Percentiles rank a stretch among this genome's conserved stretches.
Evolutionary conservation across 2,329 filamentous ascomycete genomes (phyloP).

Genomic region (Cryphonectria nitschkei): DNA sequence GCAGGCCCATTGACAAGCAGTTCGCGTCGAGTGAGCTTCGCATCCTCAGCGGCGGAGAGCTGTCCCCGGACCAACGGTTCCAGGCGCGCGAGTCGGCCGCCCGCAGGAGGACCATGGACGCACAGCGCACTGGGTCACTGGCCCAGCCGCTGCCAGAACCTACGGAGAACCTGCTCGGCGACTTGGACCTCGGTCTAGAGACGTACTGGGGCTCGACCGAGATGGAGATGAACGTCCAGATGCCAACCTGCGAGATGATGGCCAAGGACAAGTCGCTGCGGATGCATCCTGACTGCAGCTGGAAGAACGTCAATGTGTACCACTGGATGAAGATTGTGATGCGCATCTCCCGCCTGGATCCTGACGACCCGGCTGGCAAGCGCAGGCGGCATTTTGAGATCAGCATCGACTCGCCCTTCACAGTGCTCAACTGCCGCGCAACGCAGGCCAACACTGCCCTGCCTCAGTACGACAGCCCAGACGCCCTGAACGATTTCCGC

Average conservation of each 20-base stretch:
- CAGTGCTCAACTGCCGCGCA: constrained; percentile 90
- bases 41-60: constrained; percentile 79
- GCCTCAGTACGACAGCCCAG: constrained; percentile 70
- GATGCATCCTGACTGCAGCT: constrained; percentile 88
- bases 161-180: constrained; percentile 76
- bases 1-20: constrained; percentile 71
- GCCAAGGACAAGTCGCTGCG: constrained; percentile 67
- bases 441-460: constrained; percentile 87
- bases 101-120: constrained; percentile 58
- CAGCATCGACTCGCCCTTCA: constrained; percentile 93
- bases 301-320: constrained; percentile 90
- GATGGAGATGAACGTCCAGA: constrained; percentile 91
- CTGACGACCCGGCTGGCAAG: constrained; percentile 68
- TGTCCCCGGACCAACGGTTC: constrained; percentile 54
- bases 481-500: constrained; percentile 54
- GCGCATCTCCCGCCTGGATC: constrained; percentile 83
- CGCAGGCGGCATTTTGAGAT: constrained; percentile 93
- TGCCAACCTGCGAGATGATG: constrained; percentile 88
- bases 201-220: constrained; percentile 84
- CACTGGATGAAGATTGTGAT: constrained; percentile 99
- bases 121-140: constrained; percentile 44
- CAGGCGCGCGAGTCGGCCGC: constrained; percentile 53
- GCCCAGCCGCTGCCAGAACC: constrained; percentile 53
- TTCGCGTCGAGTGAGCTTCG: constrained; percentile 78
- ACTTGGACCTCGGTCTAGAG: constrained; percentile 72